Base-by-base conservation (phyloP, 2,329 filamentous ascomycete species). In the Mariannaea sp. region DNA sequence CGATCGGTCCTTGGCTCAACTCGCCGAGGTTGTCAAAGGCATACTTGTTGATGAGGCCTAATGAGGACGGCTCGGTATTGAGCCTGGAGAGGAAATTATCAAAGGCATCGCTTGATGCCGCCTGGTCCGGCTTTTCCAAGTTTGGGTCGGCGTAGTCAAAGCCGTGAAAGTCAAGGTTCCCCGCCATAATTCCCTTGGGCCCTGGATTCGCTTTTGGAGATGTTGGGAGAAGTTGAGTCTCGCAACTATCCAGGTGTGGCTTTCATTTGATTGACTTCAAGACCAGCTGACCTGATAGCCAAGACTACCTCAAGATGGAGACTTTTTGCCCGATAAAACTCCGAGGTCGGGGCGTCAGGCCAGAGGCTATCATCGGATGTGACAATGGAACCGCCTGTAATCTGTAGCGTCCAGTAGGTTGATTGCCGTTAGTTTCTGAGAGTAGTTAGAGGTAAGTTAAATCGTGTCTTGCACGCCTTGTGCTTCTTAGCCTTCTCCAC, bases 271-370 rank as follows among this genome's bases (percentile, higher is more conserved):
- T 35, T 20, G 36, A 33, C 35, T n/a, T 13, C 45, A 27, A 49
- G 29, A 17, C 16, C 14, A 16, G 9, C 19, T 22, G 17, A n/a
- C 20, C 20, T 22, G 29, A 20, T n/a, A 33, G 38, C 19, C 17
- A 36, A 22, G 13, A 26, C 17, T 14, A 27, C 7, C 12, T 5
- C 44, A 42, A 20, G 29, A 41, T 38, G n/a, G n/a, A n/a, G n/a
- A n/a, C n/a, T n/a, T 49, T 49, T 49, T 41, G 46, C 32, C 46
- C 46, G 46, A 49, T 24, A 49, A 20, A 49, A 49, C 46, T 49
- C 46, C 46, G 46, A 49, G 46, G 42, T 49, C 46, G 46, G 46
- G 36, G 16, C 8, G 14, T 22, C 24, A 32, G 8, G 20, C 30
- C 46, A 42, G 24, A 16, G 38, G 38, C 20, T 26, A 41, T n/a